Evolutionary conservation across 164 flowering plant genomes (phyloP).

Genomic region (Pachysandra terminalis): DNA sequence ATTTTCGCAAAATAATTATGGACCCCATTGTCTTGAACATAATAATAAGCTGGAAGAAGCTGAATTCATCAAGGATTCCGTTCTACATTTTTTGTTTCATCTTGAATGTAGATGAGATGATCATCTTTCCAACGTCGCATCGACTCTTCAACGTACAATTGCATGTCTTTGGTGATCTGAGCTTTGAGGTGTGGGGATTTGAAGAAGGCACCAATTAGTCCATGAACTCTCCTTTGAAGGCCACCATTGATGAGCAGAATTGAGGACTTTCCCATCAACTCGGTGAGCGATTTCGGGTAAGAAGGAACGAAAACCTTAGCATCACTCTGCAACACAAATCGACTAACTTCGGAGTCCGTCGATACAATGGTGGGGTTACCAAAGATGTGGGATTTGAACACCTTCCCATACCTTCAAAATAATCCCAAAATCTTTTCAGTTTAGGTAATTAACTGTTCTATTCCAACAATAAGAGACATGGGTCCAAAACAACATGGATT

Average conservation of each 20-base stretch:
- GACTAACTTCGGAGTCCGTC: slow-evolving; percentile 85
- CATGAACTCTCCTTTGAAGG: slow-evolving; percentile 84
- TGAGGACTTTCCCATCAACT: slow-evolving; percentile 89
- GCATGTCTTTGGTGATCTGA: slow-evolving; percentile 80
- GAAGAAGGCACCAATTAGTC: slow-evolving; percentile 78
- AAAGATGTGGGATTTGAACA: slow-evolving; percentile 92
- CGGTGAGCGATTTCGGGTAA: slow-evolving; percentile 84
- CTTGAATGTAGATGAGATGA: slow-evolving; percentile 67
- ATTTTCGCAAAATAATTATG: slow-evolving; percentile 16
- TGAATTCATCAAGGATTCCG: background rate
- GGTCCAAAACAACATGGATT: no score
- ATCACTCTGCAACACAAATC: slow-evolving; percentile 74
- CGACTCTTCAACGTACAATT: slow-evolving; percentile 47
- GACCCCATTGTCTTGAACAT: no score
- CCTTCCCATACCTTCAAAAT: slow-evolving; percentile 78
- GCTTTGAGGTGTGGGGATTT: slow-evolving; percentile 72
- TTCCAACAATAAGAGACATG: background rate
- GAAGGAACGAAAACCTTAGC: slow-evolving; percentile 66
- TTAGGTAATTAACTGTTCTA: background rate
- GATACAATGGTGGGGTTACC: slow-evolving; percentile 82
- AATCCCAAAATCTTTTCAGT: background rate
- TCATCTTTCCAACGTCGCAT: slow-evolving; percentile 65
- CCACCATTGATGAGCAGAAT: slow-evolving; percentile 77
- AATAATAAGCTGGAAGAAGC: no score
- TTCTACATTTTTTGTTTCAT: slow-evolving; percentile 67